Conservation (phyloP, 768 basidiomycete genomes). For the Mycena rebaudengoi region DNA sequence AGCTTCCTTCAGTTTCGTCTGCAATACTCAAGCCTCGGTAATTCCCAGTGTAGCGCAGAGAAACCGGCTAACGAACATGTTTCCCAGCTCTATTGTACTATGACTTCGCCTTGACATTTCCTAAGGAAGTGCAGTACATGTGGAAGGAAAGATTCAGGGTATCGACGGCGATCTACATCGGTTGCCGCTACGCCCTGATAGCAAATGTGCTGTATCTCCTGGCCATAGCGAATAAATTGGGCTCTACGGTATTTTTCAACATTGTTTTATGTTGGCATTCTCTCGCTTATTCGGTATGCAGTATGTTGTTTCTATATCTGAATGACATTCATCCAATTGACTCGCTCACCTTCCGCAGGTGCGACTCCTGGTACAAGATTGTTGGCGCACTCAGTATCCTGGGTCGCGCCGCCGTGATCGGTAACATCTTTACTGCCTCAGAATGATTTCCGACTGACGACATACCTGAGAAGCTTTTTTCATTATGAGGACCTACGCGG, state of each 20-base stretch:
- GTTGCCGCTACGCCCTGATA: constrained; percentile 44
- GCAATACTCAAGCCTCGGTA: constrained; percentile 35
- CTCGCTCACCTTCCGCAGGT: background rate
- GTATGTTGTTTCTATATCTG: no score
- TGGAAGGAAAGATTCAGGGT: constrained; percentile 37
- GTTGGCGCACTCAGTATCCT: constrained; percentile 11
- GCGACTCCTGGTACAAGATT: constrained; percentile 17
- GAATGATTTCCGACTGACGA: background rate
- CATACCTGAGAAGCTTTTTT: constrained; percentile 11
- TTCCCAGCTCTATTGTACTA: constrained; percentile 39
- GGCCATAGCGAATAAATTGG: constrained; percentile 31
- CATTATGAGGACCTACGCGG: constrained; percentile 33
- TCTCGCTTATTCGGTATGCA: no score
- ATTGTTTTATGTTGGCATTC: background rate
- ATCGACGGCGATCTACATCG: constrained; percentile 40
- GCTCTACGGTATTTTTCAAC: constrained; percentile 31
- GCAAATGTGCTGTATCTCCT: constrained; percentile 44
- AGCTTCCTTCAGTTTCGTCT: constrained; percentile 31
- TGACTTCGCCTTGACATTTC: constrained; percentile 43
- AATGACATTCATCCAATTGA: background rate
- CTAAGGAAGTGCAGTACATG: constrained; percentile 41
- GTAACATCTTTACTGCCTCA: background rate
- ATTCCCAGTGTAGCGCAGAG: background rate
- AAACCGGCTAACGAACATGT: background rate
- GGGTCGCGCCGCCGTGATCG: constrained; percentile 11